Evolutionary conservation across 805 yeast genomes (phyloP).

Genomic region (Spathaspora sp.): DNA sequence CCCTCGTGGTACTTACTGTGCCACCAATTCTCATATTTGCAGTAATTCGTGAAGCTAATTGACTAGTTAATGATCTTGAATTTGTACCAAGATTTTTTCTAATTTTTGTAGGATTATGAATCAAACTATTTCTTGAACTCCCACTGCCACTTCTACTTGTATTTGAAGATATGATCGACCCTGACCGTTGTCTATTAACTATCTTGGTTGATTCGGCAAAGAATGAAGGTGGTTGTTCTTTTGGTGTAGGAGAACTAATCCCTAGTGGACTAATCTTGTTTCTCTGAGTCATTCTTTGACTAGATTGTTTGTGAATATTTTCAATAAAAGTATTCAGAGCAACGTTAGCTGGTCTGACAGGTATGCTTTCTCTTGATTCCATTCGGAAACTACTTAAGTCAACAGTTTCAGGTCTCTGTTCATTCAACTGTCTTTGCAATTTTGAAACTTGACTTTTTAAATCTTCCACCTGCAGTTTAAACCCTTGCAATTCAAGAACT

Average conservation of each 20-base stretch:
- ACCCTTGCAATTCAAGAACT: slow-evolving; percentile 2
- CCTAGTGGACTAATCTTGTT: neutral
- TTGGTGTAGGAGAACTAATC: neutral
- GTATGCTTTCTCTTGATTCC: neutral
- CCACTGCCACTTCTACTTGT: neutral
- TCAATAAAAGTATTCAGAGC: neutral
- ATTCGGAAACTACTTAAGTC: neutral
- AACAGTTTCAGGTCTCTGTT: neutral
- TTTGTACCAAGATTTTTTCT: neutral
- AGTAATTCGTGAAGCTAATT: slow-evolving; percentile 8
- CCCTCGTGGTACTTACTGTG: neutral
- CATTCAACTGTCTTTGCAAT: slow-evolving; percentile 1
- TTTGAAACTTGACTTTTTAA: neutral
- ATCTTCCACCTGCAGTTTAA: slow-evolving; percentile 1
- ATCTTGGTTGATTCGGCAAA: slow-evolving; percentile 10
- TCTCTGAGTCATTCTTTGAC: neutral
- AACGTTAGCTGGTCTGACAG: neutral
- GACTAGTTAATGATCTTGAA: slow-evolving; percentile 1
- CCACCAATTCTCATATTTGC: slow-evolving; percentile 8
- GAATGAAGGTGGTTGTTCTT: neutral
- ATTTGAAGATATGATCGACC: neutral
- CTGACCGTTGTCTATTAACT: neutral
- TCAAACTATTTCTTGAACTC: neutral
- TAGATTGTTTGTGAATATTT: neutral
- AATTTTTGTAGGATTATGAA: neutral